Conservation (phyloP, 2,329 filamentous ascomycete genomes). For the Dendryphion nanum region DNA sequence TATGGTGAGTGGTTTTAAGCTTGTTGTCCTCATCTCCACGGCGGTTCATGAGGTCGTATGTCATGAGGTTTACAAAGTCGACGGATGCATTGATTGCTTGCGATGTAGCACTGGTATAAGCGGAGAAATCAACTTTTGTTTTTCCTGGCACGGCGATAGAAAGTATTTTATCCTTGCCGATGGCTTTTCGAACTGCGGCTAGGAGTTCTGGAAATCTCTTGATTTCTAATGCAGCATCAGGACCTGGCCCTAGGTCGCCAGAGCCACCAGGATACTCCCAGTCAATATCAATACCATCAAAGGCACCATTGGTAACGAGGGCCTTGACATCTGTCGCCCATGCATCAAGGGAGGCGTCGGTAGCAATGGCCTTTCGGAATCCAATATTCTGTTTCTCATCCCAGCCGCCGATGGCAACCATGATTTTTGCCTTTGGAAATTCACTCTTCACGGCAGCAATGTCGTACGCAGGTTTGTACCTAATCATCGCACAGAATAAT, state of each 20-base stretch:
- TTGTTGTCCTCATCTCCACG: too few species aligned
- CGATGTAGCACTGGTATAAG: conserved; percentile 57
- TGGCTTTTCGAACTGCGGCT: conserved; percentile 55
- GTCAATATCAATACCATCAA: too few species aligned
- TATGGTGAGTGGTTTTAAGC: conserved; percentile 65
- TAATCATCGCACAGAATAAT: too few species aligned
- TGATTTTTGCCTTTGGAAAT: conserved; percentile 62
- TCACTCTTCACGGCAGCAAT: too few species aligned
- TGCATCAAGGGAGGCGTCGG: too few species aligned
- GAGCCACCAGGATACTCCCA: too few species aligned
- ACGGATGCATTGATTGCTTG: conserved; percentile 58
- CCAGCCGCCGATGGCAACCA: conserved; percentile 29
- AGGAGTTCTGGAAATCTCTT: conserved; percentile 62
- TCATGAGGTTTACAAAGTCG: conserved; percentile 70
- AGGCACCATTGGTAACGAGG: too few species aligned
- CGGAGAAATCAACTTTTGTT: conserved; percentile 64
- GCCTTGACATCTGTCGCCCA: too few species aligned
- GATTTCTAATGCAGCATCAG: too few species aligned
- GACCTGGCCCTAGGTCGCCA: too few species aligned
- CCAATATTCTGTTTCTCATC: conserved; percentile 64
- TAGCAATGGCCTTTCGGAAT: too few species aligned
- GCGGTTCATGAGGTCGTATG: conserved; percentile 69
- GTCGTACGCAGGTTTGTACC: too few species aligned
- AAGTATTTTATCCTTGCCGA: conserved; percentile 58
- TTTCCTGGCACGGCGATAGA: conserved; percentile 67